phyloP scores from a whole-genome alignment of 306 rosid species.

The Corylus americana region DNA sequence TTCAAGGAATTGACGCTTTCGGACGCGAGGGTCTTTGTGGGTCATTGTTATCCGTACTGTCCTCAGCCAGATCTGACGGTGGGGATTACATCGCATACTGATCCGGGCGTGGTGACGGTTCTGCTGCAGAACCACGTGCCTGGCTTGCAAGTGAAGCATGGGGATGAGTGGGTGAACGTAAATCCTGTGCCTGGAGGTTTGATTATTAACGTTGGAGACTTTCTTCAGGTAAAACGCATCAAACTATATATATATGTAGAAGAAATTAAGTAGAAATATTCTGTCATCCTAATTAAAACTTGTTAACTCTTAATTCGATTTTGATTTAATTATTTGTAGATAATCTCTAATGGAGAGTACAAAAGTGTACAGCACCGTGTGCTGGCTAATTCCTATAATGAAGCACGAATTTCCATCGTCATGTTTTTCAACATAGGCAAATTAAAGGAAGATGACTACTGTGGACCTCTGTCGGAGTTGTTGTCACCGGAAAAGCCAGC shows the following conservation, averaged over 20 bases:
- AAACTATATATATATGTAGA: no score
- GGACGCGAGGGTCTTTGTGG: constrained; percentile 4
- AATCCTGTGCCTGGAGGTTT: constrained; percentile 32
- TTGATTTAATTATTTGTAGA: background rate
- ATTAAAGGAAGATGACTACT: constrained; percentile 19
- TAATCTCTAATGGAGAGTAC: constrained; percentile 40
- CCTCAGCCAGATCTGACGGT: constrained; percentile 44
- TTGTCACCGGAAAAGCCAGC: constrained; percentile 28
- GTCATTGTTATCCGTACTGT: constrained; percentile 36
- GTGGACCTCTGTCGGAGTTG: constrained; percentile 41
- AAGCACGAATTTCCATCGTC: constrained; percentile 34
- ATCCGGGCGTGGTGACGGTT: constrained; percentile 27
- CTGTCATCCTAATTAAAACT: no score
- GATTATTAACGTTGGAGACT: constrained; percentile 35
- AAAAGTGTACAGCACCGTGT: constrained; percentile 39
- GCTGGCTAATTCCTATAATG: constrained; percentile 33
- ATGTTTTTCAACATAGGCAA: constrained; percentile 25
- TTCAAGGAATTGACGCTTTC: constrained; percentile 38
- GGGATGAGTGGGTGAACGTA: constrained; percentile 29
- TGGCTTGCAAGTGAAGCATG: constrained; percentile 39
- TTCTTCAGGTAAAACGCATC: constrained; percentile 28
- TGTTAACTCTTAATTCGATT: no score
- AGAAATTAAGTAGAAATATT: no score
- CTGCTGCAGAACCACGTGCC: constrained; percentile 36
- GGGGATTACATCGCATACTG: constrained; percentile 33